Evolutionary conservation across 805 yeast species (phyloP).

Genomic region (Tetrapisispora taiwanensis): DNA sequence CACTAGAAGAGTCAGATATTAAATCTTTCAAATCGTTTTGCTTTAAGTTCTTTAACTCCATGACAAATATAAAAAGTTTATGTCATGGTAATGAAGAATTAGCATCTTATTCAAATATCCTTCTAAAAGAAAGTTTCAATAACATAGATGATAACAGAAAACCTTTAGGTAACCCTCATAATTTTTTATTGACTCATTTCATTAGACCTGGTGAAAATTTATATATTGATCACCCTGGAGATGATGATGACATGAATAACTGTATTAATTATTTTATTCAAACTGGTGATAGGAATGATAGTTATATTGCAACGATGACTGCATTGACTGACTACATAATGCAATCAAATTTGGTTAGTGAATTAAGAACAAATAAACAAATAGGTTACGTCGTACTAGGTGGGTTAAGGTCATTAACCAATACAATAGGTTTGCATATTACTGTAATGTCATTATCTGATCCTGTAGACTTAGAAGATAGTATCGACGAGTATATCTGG

Average conservation of each 20-base stretch:
- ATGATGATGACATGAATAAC: slow-evolving; percentile 40
- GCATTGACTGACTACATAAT: slow-evolving; percentile 39
- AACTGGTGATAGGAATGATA: slow-evolving; percentile 39
- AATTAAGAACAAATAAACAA: slow-evolving; percentile 45
- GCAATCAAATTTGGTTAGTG: slow-evolving; percentile 34
- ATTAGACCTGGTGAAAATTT: slow-evolving; percentile 32
- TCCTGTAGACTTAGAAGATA: slow-evolving; percentile 33
- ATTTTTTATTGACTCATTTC: slow-evolving; percentile 30
- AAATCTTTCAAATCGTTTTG: slow-evolving; percentile 29
- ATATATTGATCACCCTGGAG: slow-evolving; percentile 27
- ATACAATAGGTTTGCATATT: slow-evolving; percentile 49
- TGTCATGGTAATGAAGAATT: slow-evolving; percentile 40
- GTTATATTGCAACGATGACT: slow-evolving; percentile 32
- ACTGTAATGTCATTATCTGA: slow-evolving; percentile 43
- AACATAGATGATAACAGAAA: background rate
- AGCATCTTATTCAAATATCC: slow-evolving; percentile 19
- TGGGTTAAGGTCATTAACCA: slow-evolving; percentile 42
- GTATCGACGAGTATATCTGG: slow-evolving; percentile 39
- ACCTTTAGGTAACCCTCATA: background rate
- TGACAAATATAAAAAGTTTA: slow-evolving; percentile 32
- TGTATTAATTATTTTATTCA: slow-evolving; percentile 47
- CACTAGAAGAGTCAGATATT: slow-evolving; percentile 40
- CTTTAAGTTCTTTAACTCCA: slow-evolving; percentile 9
- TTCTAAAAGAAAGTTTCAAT: slow-evolving; percentile 12
- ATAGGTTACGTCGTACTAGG: slow-evolving; percentile 55